These are phyloP conservation scores for Dictyostelium firmibasis DNA, from an alignment of 78 protist genomes.

Conservation along the genomic window DNA sequence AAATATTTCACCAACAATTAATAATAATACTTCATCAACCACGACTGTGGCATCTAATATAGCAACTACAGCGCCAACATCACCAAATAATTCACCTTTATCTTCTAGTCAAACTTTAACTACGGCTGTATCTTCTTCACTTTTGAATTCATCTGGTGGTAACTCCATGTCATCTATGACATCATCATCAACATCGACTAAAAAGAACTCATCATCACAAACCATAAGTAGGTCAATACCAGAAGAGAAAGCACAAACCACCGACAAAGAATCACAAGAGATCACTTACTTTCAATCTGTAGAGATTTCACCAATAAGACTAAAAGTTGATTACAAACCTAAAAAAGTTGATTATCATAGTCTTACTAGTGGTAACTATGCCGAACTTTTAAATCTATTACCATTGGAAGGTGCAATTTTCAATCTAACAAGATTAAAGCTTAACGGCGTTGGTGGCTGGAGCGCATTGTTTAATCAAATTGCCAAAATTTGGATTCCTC, in stretches of 20 bases:
- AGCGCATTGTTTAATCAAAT: constrained; percentile 46
- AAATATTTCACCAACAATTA: background rate
- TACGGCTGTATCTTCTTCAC: background rate
- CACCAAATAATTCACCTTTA: constrained; percentile 3
- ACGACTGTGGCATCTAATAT: background rate
- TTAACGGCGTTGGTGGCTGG: constrained; percentile 79
- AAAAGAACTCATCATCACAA: background rate
- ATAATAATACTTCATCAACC: background rate
- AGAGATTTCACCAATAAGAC: constrained; percentile 54
- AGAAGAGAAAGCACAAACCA: constrained; percentile 48
- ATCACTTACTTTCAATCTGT: constrained; percentile 52
- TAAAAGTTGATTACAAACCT: constrained; percentile 75
- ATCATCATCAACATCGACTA: background rate
- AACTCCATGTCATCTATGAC: background rate
- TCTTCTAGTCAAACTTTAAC: background rate
- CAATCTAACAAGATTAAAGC: constrained; percentile 27
- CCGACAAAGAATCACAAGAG: constrained; percentile 70
- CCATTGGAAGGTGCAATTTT: constrained; percentile 75
- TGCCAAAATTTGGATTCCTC: constrained; percentile 40
- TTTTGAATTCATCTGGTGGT: background rate
- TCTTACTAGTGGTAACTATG: constrained; percentile 58
- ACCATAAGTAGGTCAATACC: constrained; percentile 49
- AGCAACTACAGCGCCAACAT: background rate
- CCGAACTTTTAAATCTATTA: constrained; percentile 40
- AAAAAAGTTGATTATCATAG: constrained; percentile 69